Percentiles rank a stretch among this genome's conserved stretches.
phyloP scores from a whole-genome alignment of 2,329 filamentous ascomycete species.

The Coleophoma cylindrospora region DNA sequence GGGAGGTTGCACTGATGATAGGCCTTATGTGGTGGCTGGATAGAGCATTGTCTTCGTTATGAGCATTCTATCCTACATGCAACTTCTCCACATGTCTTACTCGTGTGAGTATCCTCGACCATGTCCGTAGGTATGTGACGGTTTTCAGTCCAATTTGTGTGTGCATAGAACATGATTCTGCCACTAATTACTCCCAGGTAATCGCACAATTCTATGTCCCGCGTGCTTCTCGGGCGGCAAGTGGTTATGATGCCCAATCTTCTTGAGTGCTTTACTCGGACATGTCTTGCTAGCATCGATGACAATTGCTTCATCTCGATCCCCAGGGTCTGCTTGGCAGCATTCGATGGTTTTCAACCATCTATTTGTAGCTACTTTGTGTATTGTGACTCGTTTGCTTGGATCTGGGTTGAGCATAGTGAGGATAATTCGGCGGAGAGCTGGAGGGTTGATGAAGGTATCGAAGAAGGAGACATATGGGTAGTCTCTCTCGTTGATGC shows the following conservation, averaged over 20 bases:
- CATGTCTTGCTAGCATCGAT: slow-evolving; percentile 47
- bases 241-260: slow-evolving; percentile 24
- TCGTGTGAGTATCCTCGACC: too few relatives aligned
- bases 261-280: slow-evolving; percentile 42
- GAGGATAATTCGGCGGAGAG: slow-evolving; percentile 65
- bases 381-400: slow-evolving; percentile 61
- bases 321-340: slow-evolving; percentile 68
- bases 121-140: too few relatives aligned
- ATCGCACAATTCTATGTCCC: slow-evolving; percentile 20
- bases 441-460: slow-evolving; percentile 57
- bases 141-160: too few relatives aligned
- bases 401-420: slow-evolving; percentile 83
- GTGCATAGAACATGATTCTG: too few relatives aligned
- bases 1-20: too few relatives aligned
- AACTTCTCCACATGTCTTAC: too few relatives aligned
- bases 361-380: slow-evolving; percentile 63
- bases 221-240: slow-evolving; percentile 16
- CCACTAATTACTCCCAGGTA: slow-evolving; percentile 12
- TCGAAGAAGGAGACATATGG: slow-evolving; percentile 65
- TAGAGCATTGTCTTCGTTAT: too few relatives aligned
- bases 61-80: too few relatives aligned
- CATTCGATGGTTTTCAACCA: slow-evolving; percentile 74
- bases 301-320: slow-evolving; percentile 48
- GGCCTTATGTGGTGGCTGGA: too few relatives aligned
- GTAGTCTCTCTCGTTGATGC: slow-evolving; percentile 55